Evolutionary conservation across 306 rosid genomes (phyloP).

Genomic region (Prunus mongolica): DNA sequence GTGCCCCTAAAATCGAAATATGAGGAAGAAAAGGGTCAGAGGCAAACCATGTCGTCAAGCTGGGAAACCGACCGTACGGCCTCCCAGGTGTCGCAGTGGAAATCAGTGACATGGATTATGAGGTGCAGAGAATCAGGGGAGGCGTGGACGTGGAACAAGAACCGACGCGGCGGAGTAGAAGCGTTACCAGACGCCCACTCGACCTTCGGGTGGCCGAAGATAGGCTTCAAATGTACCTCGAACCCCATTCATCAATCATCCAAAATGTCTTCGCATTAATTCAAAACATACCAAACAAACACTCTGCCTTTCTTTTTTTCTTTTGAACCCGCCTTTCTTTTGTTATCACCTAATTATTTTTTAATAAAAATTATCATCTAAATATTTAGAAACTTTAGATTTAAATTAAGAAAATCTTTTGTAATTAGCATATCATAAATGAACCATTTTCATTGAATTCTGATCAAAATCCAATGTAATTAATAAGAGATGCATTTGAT

Average conservation of each 20-base stretch:
- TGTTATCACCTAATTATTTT: too few relatives aligned
- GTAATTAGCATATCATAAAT: too few relatives aligned
- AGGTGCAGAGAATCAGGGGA: constrained; percentile 53
- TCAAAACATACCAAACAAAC: too few relatives aligned
- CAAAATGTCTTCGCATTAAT: too few relatives aligned
- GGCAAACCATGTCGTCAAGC: constrained; percentile 69
- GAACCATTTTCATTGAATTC: too few relatives aligned
- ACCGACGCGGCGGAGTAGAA: constrained; percentile 28
- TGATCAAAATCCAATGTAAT: too few relatives aligned
- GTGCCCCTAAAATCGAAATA: not conserved
- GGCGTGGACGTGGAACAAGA: constrained; percentile 54
- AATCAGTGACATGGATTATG: constrained; percentile 57
- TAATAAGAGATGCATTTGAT: too few relatives aligned
- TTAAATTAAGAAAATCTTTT: too few relatives aligned
- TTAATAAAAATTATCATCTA: too few relatives aligned
- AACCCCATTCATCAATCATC: constrained; percentile 32
- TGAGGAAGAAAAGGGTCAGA: not conserved
- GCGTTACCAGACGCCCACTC: constrained; percentile 27
- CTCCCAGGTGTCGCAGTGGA: constrained; percentile 65
- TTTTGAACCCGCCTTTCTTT: too few relatives aligned
- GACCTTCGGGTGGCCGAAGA: constrained; percentile 57
- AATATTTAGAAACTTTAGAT: too few relatives aligned
- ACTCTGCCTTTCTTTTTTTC: too few relatives aligned
- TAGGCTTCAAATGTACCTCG: constrained; percentile 48
- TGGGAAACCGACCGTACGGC: constrained; percentile 50